Base-by-base conservation (phyloP, 202 grass and related monocot species). In the Setaria italica region DNA sequence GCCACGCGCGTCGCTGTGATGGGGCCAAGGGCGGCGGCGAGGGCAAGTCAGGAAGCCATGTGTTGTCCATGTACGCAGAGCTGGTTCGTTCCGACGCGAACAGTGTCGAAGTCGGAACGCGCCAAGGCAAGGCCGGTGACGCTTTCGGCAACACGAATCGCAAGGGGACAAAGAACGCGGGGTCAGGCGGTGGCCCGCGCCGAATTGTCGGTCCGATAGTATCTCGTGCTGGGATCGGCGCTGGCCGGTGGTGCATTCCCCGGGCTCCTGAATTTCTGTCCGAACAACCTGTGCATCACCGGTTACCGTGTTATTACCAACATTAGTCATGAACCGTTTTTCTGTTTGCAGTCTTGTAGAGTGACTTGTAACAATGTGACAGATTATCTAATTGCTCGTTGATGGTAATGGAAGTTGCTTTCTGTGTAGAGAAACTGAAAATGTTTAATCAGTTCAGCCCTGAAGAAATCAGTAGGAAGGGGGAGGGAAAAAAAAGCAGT, bases 131-230 rank as follows among this genome's bases (percentile, higher is more conserved):
- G 80, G 77, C n/a, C 70, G 43, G 77, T 45, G 74, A 70, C 54
- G 80, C 89, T 87, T 90, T 80, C 89, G 80, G 70, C 54, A 32
- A 54, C 69, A 43, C 58, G 6, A 70, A 78, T 5, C n/a, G 46
- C 13, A 19, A 49, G 16, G 13, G 12, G 43, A 6, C 8, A 21
- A 50, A 3, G 21, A 71, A 5, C 37, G 9, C 47, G 14, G 25
- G 4, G 32, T 29, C 45, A 57, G 74, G 62, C 51, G 71, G 62
- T 82, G 78, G 85, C n/a, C 49, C 62, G 10, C 9, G 25, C 20
- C 51, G 55, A 69, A 65, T 9, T 55, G 70, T 68, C 72, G 71
- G 72, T 57, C 57, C 6, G 43, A 21, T 73, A 14, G 14, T 51
- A 33, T 14, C 72, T 47, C 67, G n/a, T 59, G 37, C 67, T 13